These are phyloP conservation scores for Peterozyma toletana DNA, from an alignment of 805 yeast genomes.

Conservation along the genomic window DNA sequence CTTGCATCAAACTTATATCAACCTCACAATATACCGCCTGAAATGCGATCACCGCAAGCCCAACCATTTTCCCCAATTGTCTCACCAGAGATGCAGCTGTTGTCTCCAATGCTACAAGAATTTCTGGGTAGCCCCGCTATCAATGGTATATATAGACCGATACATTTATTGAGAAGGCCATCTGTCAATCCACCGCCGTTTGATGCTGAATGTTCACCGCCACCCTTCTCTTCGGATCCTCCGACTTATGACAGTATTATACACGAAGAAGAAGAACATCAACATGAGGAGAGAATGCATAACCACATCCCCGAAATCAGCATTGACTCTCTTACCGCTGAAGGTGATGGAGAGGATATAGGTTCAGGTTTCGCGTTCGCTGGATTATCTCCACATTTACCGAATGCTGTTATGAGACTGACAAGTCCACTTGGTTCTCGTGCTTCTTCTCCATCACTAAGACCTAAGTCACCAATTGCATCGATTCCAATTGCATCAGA, in stretches of 20 bases:
- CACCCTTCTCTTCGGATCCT: slow-evolving; percentile 15
- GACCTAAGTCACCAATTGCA: slow-evolving; percentile 4
- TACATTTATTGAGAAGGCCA: slow-evolving; percentile 47
- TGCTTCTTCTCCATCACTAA: not conserved
- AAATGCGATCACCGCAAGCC: slow-evolving; percentile 58
- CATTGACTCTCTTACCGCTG: not conserved
- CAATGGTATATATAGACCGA: slow-evolving; percentile 40
- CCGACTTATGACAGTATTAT: slow-evolving; percentile 11
- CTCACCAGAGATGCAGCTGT: slow-evolving; percentile 21
- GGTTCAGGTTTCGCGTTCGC: slow-evolving; percentile 18
- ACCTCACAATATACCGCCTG: slow-evolving; percentile 40
- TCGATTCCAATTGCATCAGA: not conserved
- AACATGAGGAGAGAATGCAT: slow-evolving; percentile 21
- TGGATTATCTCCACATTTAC: slow-evolving; percentile 25
- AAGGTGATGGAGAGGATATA: slow-evolving; percentile 4
- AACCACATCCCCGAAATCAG: slow-evolving; percentile 16
- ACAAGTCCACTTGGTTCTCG: slow-evolving; percentile 15
- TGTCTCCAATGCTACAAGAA: slow-evolving; percentile 17
- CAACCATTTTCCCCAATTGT: slow-evolving; percentile 44
- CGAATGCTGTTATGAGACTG: slow-evolving; percentile 24
- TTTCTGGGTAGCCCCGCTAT: slow-evolving; percentile 9
- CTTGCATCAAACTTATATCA: slow-evolving; percentile 44
- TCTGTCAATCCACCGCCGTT: slow-evolving; percentile 61
- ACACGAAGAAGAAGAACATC: slow-evolving; percentile 13
- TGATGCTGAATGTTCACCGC: slow-evolving; percentile 32